phyloP scores from a whole-genome alignment of 768 basidiomycete genomes.

The Pulveroboletus sp. region DNA sequence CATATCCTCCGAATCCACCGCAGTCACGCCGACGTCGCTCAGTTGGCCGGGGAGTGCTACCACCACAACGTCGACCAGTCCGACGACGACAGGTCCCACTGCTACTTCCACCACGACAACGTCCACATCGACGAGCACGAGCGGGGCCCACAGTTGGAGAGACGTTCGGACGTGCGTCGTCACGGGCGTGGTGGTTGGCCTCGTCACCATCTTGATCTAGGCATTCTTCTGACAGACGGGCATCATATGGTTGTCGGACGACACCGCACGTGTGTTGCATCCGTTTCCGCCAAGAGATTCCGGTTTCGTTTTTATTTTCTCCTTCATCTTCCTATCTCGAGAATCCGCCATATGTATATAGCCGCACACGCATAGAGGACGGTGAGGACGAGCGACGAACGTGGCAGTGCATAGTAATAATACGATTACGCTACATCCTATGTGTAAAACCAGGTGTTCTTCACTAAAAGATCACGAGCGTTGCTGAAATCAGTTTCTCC shows the following conservation, averaged over 20 bases:
- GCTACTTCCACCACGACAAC: neutral
- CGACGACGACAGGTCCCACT: neutral
- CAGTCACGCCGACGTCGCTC: conserved; percentile 11
- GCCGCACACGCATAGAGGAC: neutral
- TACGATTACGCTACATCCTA: neutral
- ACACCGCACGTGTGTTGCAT: neutral
- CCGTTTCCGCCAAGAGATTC: neutral
- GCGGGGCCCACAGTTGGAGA: neutral
- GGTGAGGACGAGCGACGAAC: neutral
- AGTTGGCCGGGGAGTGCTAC: neutral
- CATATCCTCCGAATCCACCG: conserved; percentile 26
- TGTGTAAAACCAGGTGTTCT: neutral
- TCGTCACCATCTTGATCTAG: conserved; percentile 6
- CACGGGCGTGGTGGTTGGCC: conserved; percentile 3
- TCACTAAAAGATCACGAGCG: neutral
- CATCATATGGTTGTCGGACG: neutral
- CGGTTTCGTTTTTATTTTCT: neutral
- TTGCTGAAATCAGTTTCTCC: neutral
- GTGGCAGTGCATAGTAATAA: neutral
- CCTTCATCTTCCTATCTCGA: neutral
- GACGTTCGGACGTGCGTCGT: neutral
- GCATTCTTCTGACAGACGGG: too few species aligned
- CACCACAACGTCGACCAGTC: neutral
- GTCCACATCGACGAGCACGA: conserved; percentile 5
- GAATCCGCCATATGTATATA: neutral